Conservation (phyloP, 2,329 filamentous ascomycete genomes). For the Microcera coccophila region DNA sequence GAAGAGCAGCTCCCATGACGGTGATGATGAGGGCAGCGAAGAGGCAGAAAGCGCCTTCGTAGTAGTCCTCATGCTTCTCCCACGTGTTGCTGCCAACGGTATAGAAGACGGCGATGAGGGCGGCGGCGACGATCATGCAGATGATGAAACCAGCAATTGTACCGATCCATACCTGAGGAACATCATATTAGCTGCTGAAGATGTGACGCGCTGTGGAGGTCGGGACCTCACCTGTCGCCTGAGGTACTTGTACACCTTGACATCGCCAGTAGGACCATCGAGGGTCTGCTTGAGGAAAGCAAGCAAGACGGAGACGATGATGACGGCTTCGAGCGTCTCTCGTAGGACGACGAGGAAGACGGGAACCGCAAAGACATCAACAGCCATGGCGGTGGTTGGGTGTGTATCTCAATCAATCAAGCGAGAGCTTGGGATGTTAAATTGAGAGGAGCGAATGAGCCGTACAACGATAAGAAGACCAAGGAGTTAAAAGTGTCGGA, state of each 20-base stretch:
- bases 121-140: slow-evolving; percentile 61
- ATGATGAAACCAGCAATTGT: slow-evolving; percentile 59
- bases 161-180: slow-evolving; percentile 55
- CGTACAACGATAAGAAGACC: background rate
- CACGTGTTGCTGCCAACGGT: slow-evolving; percentile 62
- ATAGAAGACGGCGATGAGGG: slow-evolving; percentile 71
- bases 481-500: background rate
- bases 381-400: slow-evolving; percentile 45
- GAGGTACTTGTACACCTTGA: slow-evolving; percentile 61
- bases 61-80: slow-evolving; percentile 67
- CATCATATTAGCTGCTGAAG: slow-evolving; percentile 1
- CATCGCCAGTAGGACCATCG: slow-evolving; percentile 58
- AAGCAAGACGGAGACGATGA: slow-evolving; percentile 83
- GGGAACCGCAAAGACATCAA: slow-evolving; percentile 70
- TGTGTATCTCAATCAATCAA: background rate
- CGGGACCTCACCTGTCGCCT: slow-evolving; percentile 53
- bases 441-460: slow-evolving; percentile 1
- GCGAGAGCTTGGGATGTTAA: slow-evolving; percentile 4
- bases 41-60: slow-evolving; percentile 75
- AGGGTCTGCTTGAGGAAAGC: slow-evolving; percentile 82
- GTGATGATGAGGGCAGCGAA: slow-evolving; percentile 77
- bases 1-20: slow-evolving; percentile 72
- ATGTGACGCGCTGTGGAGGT: no score
- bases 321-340: slow-evolving; percentile 76
- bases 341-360: slow-evolving; percentile 90